These are phyloP conservation scores for Phlebiopsis gigantea DNA, from an alignment of 768 basidiomycete species.

Conservation along the genomic window DNA sequence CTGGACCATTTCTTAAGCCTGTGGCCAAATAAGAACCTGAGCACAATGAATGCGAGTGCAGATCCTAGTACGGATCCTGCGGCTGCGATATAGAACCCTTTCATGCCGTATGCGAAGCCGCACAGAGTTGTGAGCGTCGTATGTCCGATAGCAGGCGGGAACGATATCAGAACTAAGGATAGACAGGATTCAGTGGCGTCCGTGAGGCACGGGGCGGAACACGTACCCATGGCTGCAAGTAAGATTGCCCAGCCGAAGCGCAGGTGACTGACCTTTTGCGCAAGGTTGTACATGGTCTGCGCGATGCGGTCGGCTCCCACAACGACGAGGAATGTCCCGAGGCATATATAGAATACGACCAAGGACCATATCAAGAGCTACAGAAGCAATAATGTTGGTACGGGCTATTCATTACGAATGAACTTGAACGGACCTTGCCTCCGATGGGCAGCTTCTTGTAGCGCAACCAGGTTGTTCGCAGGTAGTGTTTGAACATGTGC, in stretches of 20 bases:
- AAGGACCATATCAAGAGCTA: constrained; percentile 59
- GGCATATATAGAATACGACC: constrained; percentile 45
- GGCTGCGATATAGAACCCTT: constrained; percentile 65
- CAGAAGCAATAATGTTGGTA: background rate
- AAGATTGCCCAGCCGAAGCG: constrained; percentile 62
- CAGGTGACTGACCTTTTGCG: constrained; percentile 53
- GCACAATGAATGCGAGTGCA: constrained; percentile 50
- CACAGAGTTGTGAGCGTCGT: constrained; percentile 61
- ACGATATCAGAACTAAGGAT: constrained; percentile 42
- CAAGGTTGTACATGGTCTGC: constrained; percentile 66
- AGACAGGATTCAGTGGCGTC: background rate
- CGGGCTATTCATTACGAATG: too few species aligned
- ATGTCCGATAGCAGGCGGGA: constrained; percentile 63
- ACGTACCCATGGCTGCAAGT: constrained; percentile 45
- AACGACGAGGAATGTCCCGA: constrained; percentile 37
- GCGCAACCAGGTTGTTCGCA: constrained; percentile 28
- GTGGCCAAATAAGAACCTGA: constrained; percentile 54
- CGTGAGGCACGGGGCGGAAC: background rate
- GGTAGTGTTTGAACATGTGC: constrained; percentile 30
- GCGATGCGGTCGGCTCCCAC: constrained; percentile 62
- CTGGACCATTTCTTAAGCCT: constrained; percentile 55
- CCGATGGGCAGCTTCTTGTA: constrained; percentile 46
- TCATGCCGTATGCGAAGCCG: constrained; percentile 81
- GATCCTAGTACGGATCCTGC: constrained; percentile 60
- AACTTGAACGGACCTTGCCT: constrained; percentile 43